These are phyloP conservation scores for Brassica incana DNA, from an alignment of 345 rosid genomes.

Conservation along the genomic window DNA sequence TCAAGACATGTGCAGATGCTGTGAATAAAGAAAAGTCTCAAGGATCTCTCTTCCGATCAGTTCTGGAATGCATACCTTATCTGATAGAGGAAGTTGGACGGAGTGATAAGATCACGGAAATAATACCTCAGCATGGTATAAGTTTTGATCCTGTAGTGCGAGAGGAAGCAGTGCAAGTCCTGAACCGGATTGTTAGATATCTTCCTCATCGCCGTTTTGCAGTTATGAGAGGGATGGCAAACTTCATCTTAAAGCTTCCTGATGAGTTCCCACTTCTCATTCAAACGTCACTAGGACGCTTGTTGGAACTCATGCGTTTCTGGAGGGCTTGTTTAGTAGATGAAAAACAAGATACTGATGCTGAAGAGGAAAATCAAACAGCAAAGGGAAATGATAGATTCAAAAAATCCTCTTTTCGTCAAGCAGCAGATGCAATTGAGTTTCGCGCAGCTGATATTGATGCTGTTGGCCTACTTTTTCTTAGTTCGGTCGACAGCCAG, in stretches of 20 bases:
- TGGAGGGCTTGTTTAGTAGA: slow-evolving; percentile 95
- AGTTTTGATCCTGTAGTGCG: slow-evolving; percentile 98
- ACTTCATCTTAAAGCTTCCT: slow-evolving; percentile 84
- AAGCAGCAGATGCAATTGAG: slow-evolving; percentile 68
- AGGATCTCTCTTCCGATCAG: slow-evolving; percentile 88
- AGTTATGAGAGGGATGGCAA: slow-evolving; percentile 99
- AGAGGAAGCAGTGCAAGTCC: slow-evolving; percentile 95
- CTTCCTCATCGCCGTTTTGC: slow-evolving; percentile 96
- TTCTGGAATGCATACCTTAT: slow-evolving; percentile 94
- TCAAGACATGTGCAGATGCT: slow-evolving; percentile 60
- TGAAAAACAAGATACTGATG: slow-evolving; percentile 53
- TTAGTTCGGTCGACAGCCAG: slow-evolving; percentile 94
- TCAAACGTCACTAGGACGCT: slow-evolving; percentile 89
- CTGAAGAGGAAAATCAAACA: slow-evolving; percentile 51
- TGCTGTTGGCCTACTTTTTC: slow-evolving; percentile 96
- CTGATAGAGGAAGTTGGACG: slow-evolving; percentile 98
- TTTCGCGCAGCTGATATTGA: slow-evolving; percentile 90
- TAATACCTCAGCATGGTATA: slow-evolving; percentile 98
- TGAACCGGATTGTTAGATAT: slow-evolving; percentile 86
- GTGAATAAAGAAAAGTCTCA: slow-evolving; percentile 97
- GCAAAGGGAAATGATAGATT: slow-evolving; percentile 58
- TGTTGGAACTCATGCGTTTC: slow-evolving; percentile 96
- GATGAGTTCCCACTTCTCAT: slow-evolving; percentile 98
- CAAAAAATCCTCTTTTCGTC: slow-evolving; percentile 73
- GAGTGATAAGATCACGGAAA: slow-evolving; percentile 93